Conservation (phyloP, 768 basidiomycete species). For the Naganishia randhawae region DNA sequence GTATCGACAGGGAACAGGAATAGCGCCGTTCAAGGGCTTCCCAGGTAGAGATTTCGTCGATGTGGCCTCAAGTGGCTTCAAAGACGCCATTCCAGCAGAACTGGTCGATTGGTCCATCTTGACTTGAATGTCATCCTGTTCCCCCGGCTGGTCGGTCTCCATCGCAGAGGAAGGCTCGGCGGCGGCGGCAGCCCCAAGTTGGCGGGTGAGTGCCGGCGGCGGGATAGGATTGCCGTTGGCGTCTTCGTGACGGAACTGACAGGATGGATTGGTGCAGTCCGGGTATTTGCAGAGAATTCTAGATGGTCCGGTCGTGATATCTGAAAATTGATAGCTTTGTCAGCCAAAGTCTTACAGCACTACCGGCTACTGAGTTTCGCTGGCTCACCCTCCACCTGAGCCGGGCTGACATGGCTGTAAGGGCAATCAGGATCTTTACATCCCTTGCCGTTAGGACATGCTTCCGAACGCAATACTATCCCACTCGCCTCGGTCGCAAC, state of each 20-base stretch:
- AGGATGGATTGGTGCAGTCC: slow-evolving; percentile 50
- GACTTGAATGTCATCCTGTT: slow-evolving; percentile 44
- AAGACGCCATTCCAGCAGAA: slow-evolving; percentile 13
- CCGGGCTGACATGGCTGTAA: slow-evolving; percentile 85
- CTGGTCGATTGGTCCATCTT: slow-evolving; percentile 12
- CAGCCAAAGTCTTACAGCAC: neutral
- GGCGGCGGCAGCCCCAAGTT: slow-evolving; percentile 24
- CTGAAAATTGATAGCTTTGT: neutral
- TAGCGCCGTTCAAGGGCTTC: slow-evolving; percentile 35
- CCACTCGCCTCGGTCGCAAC: slow-evolving; percentile 92
- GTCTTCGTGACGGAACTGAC: slow-evolving; percentile 50
- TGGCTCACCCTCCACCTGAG: slow-evolving; percentile 67
- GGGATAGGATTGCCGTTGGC: slow-evolving; percentile 47
- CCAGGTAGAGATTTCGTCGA: slow-evolving; percentile 26
- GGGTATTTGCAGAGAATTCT: slow-evolving; percentile 50
- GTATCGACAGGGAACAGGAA: slow-evolving; percentile 64
- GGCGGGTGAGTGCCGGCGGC: slow-evolving; percentile 46
- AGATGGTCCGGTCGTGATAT: slow-evolving; percentile 12
- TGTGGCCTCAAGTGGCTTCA: slow-evolving; percentile 7
- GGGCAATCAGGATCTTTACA: slow-evolving; percentile 93
- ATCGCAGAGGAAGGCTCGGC: slow-evolving; percentile 9
- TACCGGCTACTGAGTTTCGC: slow-evolving; percentile 38
- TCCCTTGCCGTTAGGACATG: slow-evolving; percentile 80
- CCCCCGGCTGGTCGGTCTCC: slow-evolving; percentile 38
- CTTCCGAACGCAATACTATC: slow-evolving; percentile 86